Evolutionary conservation across 2,329 filamentous ascomycete species (phyloP), one percentile per base, ranked within the genome.

Genomic region (Eutypa lata): DNA sequence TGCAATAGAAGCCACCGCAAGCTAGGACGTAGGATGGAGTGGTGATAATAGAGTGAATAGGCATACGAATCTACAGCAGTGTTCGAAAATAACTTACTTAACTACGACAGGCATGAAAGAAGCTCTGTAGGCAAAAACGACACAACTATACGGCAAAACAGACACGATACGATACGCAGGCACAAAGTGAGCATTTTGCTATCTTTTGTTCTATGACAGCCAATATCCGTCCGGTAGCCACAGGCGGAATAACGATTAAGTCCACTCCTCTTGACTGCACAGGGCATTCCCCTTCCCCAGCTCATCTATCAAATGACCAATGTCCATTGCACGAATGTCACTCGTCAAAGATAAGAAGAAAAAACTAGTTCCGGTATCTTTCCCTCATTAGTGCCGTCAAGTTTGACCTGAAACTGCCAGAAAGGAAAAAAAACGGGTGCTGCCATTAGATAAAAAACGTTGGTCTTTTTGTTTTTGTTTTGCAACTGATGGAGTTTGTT

Each of bases 331-430:
- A 14, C 35, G 6, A 5, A 18, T 18, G 49, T n/a, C n/a, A n/a
- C n/a, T n/a, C n/a, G n/a, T n/a, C n/a, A n/a, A n/a, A n/a, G n/a
- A n/a, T n/a, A n/a, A n/a, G n/a, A n/a, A n/a, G 51, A 60, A 57
- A 55, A 60, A 64, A 72, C 75, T 71, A 70, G 70, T 67, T 73
- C 72, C 82, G 91, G 88, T 96, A 91, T 97, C 93, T 97, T 97
- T 97, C 93, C 93, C 91, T 97, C 92, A 89, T 97, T 81, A 97
- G 91, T 88, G 86, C 87, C 79, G 76, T 80, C 80, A 83, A 84
- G 79, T 80, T n/a, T 76, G 75, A 79, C 74, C 76, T 75, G 35
- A 64, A 60, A 58, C 70, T 70, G 68, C 71, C 70, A 65, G 66
- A 26, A 43, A 21, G 40, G 68, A 65, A 64, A 66, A 26, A 45